Base-by-base conservation (phyloP, 225 moss, liverwort and hornwort species). In the Ulota crispa region DNA sequence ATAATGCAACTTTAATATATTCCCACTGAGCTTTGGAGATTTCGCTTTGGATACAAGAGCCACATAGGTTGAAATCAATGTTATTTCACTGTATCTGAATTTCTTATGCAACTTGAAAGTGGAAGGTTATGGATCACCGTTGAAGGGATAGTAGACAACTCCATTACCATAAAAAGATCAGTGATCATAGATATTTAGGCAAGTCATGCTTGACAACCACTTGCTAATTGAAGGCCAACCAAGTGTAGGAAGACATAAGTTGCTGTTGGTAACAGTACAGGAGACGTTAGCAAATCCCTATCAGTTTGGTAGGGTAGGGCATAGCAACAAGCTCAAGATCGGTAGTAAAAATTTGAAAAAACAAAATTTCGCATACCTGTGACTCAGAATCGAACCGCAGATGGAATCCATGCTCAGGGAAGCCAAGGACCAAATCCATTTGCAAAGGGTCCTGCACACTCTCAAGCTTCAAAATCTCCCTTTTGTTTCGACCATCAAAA, bases 401-500 rank as follows among this genome's bases (percentile, higher is more conserved):
- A 81, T 98, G 98, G 55, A 98, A 98, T 24, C 98, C 98, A 79
- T 98, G 98, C 69, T 93, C 98, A 68, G 95, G 95, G 87, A 99
- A 99, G 89, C 91, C 93, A 75, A 95, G 88, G 26, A 99, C 98
- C 52, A 99, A 54, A 87, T 95, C 98, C 90, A 91, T 88, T 83
- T 82, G 88, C 85, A 95, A 79, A 39, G 94, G 94, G 86, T 94
- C 93, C 96, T 97, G 96, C 81, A 84, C 76, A 84, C 72, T 79
- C 83, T 85, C 89, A 85, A 64, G 79, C 86, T 89, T 87, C 89
- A 87, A 72, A 89, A 86, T 82, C 86, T 76, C 79, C 14, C 81
- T 84, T 82, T 84, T 82, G 80, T 79, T 82, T 82, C 82, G 76
- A 85, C 74, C 84, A 87, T 82, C 78, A 74, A 42, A 81, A 84